Conservation (phyloP, 768 basidiomycete species). For the Lentinula aciculospora region DNA sequence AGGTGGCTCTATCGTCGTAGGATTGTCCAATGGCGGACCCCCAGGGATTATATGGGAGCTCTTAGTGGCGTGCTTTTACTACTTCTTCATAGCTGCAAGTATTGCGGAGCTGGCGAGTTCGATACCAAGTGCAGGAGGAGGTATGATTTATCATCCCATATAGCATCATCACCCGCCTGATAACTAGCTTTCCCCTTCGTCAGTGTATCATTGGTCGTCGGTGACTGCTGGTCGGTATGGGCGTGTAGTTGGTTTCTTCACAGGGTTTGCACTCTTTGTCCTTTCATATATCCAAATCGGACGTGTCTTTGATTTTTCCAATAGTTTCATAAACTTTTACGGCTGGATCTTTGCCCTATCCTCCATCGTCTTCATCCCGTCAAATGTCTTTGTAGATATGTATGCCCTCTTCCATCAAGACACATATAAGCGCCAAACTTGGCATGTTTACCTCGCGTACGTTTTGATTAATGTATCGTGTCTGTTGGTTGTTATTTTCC, state of each 20-base stretch:
- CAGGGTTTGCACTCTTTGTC: not conserved
- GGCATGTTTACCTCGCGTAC: conserved; percentile 12
- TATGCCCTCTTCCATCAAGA: conserved; percentile 14
- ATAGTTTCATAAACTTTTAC: conserved; percentile 13
- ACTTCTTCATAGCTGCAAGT: conserved; percentile 11
- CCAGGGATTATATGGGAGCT: conserved; percentile 14
- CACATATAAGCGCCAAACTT: conserved; percentile 8
- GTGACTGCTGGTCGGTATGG: conserved; percentile 12
- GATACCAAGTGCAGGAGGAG: conserved; percentile 14
- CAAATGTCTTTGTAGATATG: conserved; percentile 12
- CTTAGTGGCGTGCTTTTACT: conserved; percentile 11
- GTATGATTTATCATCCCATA: conserved; percentile 2
- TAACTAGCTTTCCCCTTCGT: not conserved
- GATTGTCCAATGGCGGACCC: conserved; percentile 10
- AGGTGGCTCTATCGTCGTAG: conserved; percentile 10
- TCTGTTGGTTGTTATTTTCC: conserved; percentile 10
- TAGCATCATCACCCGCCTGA: not conserved
- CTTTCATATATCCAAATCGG: not conserved
- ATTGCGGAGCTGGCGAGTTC: conserved; percentile 14
- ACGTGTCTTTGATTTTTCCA: not conserved
- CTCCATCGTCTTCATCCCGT: conserved; percentile 9
- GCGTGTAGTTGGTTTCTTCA: conserved; percentile 11
- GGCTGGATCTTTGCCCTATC: conserved; percentile 13
- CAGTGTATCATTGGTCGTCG: conserved; percentile 14
- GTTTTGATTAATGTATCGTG: conserved; percentile 11